Base-by-base conservation (phyloP, 225 moss, liverwort and hornwort genomes). In the Pseudoscleropodium purum region DNA sequence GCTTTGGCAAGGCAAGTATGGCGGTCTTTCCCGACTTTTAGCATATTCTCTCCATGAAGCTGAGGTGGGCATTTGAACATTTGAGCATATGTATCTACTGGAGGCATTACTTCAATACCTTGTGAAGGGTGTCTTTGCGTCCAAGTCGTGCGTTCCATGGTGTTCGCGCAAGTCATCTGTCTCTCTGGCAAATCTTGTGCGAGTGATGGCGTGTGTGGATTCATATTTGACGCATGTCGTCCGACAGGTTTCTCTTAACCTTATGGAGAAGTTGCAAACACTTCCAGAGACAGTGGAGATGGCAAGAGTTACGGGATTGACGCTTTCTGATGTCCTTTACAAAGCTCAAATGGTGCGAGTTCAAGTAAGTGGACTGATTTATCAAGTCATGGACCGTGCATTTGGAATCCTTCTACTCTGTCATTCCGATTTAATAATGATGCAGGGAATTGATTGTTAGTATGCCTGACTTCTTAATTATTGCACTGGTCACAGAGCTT, bases 301-400 rank as follows among this genome's bases (percentile, higher is more conserved):
- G 95, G 95, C 95, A 83, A 91, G 95, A 86, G 94, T 95, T 82
- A 95, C 95, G 47, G 95, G 95, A 78, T 81, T 95, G 87, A 92
- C 95, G 37, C 95, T 95, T 69, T 91, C 95, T 84, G 95, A 95
- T 81, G 95, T 95, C 84, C 95, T 93, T 85, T 95, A 95, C 90
- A 95, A 95, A 95, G 93, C 95, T 89, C 95, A 95, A 92, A 95
- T 95, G 95, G 93, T 93, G 88, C 95, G 95, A 85, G 92, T 95
- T 33, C 95, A 95, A 91, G 93, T 95, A 92, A 92, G 93, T 91
- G 86, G 61, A 82, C 43, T 64, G 75, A 72, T 87, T 78, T 18
- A 85, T 77, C 68, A 27, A 74, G 75, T 81, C 86, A 85, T 49
- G 88, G 51, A 30, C 72, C 86, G 36, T 68, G 25, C 80, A 47